A percentile compares a stretch with the other conserved stretches of the same genome.
Evolutionary conservation across 2,329 filamentous ascomycete species (phyloP).

Genomic region (Tolypocladium tundrense): DNA sequence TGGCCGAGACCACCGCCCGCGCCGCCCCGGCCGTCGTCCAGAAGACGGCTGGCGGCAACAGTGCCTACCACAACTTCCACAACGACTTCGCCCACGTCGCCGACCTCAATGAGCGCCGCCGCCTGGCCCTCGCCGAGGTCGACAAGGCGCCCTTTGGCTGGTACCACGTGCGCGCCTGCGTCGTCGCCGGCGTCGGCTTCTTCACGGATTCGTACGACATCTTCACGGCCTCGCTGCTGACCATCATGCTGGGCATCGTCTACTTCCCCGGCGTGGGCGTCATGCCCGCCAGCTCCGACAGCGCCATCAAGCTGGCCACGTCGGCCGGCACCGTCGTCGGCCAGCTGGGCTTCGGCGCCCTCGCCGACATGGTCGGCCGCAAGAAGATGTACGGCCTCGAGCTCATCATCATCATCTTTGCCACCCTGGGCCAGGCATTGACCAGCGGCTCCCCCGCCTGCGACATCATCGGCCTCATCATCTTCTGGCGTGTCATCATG

Average conservation of each 20-base stretch:
- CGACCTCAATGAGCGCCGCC: slow-evolving; percentile 68
- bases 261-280: slow-evolving; percentile 52
- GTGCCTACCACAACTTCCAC: slow-evolving; percentile 68
- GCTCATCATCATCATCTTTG: slow-evolving; percentile 70
- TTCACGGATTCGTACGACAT: slow-evolving; percentile 82
- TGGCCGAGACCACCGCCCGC: slow-evolving; percentile 4
- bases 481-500: slow-evolving; percentile 78
- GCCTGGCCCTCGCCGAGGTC: slow-evolving; percentile 70
- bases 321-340: slow-evolving; percentile 76
- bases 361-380: slow-evolving; percentile 68
- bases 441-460: slow-evolving; percentile 53
- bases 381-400: slow-evolving; percentile 67
- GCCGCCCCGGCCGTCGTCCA: slow-evolving; percentile 8
- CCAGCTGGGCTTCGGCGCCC: slow-evolving; percentile 67
- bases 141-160: slow-evolving; percentile 76
- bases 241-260: slow-evolving; percentile 68
- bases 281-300: slow-evolving; percentile 60
- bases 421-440: slow-evolving; percentile 62
- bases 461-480: slow-evolving; percentile 54
- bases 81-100: slow-evolving; percentile 56
- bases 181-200: slow-evolving; percentile 78
- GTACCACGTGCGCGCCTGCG: slow-evolving; percentile 69
- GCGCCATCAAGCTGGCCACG: slow-evolving; percentile 76
- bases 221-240: slow-evolving; percentile 66
- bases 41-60: slow-evolving; percentile 55